These are phyloP conservation scores for Tremella yokohamensis DNA, from an alignment of 768 basidiomycete species.

Conservation along the genomic window DNA sequence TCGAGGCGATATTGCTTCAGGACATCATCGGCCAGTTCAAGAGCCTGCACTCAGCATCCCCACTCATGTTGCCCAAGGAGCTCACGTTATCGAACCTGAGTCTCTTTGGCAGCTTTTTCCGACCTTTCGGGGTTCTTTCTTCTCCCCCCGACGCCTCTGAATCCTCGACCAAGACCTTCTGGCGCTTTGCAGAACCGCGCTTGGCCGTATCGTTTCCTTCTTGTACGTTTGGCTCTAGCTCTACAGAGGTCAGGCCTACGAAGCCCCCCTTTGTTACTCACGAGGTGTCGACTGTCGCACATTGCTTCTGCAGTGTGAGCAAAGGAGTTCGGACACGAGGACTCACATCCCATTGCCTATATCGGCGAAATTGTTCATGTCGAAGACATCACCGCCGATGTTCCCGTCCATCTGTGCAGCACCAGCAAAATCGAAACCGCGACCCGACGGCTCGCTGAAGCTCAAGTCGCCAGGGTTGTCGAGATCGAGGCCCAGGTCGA, in stretches of 20 bases:
- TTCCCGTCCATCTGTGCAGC: neutral
- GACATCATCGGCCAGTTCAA: neutral
- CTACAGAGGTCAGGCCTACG: too few relatives aligned
- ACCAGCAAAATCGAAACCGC: constrained; percentile 12
- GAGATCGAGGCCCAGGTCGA: constrained; percentile 23
- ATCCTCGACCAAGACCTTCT: too few relatives aligned
- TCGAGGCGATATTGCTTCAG: neutral
- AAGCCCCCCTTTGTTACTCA: neutral
- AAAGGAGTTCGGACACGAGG: too few relatives aligned
- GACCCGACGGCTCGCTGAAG: constrained; percentile 23
- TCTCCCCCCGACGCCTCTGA: too few relatives aligned
- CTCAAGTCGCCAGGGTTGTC: constrained; percentile 13
- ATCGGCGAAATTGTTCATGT: neutral
- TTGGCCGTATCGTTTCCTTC: too few relatives aligned
- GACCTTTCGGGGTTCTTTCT: constrained; percentile 4
- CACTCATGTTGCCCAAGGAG: neutral
- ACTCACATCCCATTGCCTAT: too few relatives aligned
- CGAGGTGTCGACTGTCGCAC: neutral
- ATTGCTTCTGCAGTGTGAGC: too few relatives aligned
- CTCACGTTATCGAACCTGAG: constrained; percentile 11
- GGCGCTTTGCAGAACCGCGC: too few relatives aligned
- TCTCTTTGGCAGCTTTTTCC: constrained; percentile 11
- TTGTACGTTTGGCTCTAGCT: too few relatives aligned
- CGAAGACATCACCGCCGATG: neutral
- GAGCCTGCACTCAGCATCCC: neutral